Conservation (phyloP, 2,329 filamentous ascomycete species). For the Penicillium thymicola region DNA sequence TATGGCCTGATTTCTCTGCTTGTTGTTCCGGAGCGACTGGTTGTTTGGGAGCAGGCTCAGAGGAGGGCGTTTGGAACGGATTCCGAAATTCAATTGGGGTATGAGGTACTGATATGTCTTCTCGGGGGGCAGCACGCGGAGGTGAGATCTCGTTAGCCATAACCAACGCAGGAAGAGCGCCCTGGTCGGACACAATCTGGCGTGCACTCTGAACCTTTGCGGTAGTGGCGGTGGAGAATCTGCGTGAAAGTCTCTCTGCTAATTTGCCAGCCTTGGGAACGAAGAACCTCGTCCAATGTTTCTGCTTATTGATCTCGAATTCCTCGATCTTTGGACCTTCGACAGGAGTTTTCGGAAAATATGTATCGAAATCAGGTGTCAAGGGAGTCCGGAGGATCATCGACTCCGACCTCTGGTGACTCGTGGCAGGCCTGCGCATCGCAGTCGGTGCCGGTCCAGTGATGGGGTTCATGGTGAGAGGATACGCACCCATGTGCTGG, state of each 20-base stretch:
- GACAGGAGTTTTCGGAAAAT: constrained; percentile 12
- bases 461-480: constrained; percentile 27
- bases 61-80: constrained; percentile 27
- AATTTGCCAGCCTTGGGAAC: constrained; percentile 26
- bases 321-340: constrained; percentile 10
- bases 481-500: constrained; percentile 39
- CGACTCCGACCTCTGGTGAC: constrained; percentile 59
- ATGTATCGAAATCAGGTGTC: constrained; percentile 28
- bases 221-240: constrained; percentile 38
- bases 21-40: not conserved
- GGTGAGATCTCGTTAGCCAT: constrained; percentile 41
- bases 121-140: constrained; percentile 20
- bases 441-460: constrained; percentile 43
- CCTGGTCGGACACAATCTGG: constrained; percentile 44
- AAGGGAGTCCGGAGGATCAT: constrained; percentile 46
- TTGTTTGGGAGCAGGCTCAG: constrained; percentile 2
- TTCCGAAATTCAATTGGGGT: constrained; percentile 32
- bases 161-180: constrained; percentile 48
- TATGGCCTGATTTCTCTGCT: constrained; percentile 13
- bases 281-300: constrained; percentile 42
- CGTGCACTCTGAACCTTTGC: constrained; percentile 38
- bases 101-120: constrained; percentile 20
- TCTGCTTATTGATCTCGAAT: constrained; percentile 14
- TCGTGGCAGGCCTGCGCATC: constrained; percentile 59
- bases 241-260: constrained; percentile 38